phyloP scores from a whole-genome alignment of 805 yeast genomes.

The Wickerhamomyces alni region DNA sequence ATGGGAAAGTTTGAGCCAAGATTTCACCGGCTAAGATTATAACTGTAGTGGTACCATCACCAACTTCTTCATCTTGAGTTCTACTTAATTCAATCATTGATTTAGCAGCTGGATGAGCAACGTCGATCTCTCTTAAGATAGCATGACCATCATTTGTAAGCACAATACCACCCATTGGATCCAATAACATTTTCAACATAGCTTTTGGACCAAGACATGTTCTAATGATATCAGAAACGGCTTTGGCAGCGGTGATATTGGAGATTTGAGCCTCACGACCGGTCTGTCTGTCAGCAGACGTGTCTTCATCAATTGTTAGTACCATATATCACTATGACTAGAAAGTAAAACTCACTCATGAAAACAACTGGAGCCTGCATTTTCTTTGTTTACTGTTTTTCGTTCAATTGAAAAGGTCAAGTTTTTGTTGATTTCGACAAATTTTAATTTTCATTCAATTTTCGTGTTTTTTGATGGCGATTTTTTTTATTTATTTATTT shows the following conservation, averaged over 20 bases:
- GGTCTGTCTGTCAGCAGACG: constrained; percentile 86
- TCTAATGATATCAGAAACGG: constrained; percentile 95
- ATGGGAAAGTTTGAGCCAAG: constrained; percentile 90
- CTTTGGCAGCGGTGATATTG: constrained; percentile 98
- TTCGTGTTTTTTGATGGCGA: background rate
- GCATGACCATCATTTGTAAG: constrained; percentile 99
- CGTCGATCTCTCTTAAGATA: constrained; percentile 92
- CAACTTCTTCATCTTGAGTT: constrained; percentile 98
- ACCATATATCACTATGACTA: background rate
- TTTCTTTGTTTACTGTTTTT: constrained; percentile 3
- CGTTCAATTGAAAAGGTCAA: background rate
- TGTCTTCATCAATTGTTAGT: constrained; percentile 35
- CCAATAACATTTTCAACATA: constrained; percentile 95
- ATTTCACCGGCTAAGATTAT: constrained; percentile 96
- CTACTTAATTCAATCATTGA: constrained; percentile 95
- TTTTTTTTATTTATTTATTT: background rate
- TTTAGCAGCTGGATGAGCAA: constrained; percentile 98
- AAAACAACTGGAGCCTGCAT: constrained; percentile 86
- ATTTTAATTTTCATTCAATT: too few species aligned
- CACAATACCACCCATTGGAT: constrained; percentile 92
- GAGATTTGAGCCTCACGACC: constrained; percentile 97
- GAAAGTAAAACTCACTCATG: constrained; percentile 38
- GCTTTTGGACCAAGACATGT: constrained; percentile 99
- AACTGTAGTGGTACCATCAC: constrained; percentile 98
- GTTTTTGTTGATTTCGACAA: too few species aligned